Evolutionary conservation across 176 grass and related monocot species (phyloP).

Genomic region (Lolium perenne): DNA sequence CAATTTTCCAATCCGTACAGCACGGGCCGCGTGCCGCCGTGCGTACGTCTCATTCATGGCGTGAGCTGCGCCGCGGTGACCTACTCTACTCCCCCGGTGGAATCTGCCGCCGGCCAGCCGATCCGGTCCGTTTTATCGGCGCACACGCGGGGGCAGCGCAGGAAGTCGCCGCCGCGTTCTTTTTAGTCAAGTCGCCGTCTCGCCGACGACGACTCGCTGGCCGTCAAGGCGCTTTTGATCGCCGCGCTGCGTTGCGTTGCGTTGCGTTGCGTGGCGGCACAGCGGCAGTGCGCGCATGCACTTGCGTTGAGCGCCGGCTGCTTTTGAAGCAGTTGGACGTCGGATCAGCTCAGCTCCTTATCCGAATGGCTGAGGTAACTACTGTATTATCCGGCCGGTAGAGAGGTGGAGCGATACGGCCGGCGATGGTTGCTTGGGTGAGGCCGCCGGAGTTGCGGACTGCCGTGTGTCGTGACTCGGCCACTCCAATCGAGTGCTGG

Average conservation of each 20-base stretch:
- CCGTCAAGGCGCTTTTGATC: background rate
- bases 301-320: background rate
- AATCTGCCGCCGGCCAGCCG: background rate
- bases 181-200: constrained; percentile 2
- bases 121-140: background rate
- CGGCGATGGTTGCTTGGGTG: too few species aligned
- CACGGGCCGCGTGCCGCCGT: background rate
- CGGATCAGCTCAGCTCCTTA: too few species aligned
- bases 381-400: too few species aligned
- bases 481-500: too few species aligned
- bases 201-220: background rate
- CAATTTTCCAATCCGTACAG: background rate
- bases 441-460: too few species aligned
- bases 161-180: background rate
- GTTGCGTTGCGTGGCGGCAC: background rate
- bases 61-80: background rate
- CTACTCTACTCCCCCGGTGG: background rate
- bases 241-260: background rate
- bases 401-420: too few species aligned
- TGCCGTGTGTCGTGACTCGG: too few species aligned
- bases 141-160: background rate
- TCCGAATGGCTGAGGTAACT: too few species aligned
- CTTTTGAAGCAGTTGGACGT: background rate
- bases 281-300: too few species aligned
- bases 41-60: background rate